Evolutionary conservation across 2,329 filamentous ascomycete species (phyloP).

Genomic region (Beauveria bassiana): DNA sequence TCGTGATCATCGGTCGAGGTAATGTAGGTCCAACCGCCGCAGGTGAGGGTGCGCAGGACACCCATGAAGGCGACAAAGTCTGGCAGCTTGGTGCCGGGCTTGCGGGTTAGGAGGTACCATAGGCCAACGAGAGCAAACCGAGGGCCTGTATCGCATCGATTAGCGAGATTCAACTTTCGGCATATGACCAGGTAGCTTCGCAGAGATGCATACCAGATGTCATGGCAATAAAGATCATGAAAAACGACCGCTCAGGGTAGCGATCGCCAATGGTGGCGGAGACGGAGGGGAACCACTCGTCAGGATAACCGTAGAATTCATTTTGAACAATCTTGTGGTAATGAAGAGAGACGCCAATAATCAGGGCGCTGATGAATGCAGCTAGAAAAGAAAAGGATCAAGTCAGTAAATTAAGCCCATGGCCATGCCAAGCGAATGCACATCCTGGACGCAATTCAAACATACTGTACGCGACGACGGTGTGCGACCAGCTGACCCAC

Average conservation of each 20-base stretch:
- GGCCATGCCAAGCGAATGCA: neutral
- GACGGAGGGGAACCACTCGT: conserved; percentile 96
- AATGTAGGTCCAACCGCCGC: conserved; percentile 96
- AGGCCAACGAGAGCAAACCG: conserved; percentile 84
- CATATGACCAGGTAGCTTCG: neutral
- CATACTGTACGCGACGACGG: conserved; percentile 70
- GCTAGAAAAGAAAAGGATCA: conserved; percentile 34
- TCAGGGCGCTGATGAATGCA: conserved; percentile 79
- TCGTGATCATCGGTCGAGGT: conserved; percentile 97
- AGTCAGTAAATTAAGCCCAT: neutral
- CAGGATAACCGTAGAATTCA: conserved; percentile 86
- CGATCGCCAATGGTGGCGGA: conserved; percentile 95
- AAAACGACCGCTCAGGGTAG: conserved; percentile 93
- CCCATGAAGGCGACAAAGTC: conserved; percentile 75
- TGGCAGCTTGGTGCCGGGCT: conserved; percentile 66
- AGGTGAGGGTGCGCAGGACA: conserved; percentile 82
- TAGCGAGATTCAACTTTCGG: neutral
- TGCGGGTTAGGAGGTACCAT: conserved; percentile 83
- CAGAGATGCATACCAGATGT: conserved; percentile 62
- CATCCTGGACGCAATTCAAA: conserved; percentile 15
- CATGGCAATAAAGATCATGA: conserved; percentile 94
- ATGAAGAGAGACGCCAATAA: conserved; percentile 75
- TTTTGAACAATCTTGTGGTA: conserved; percentile 98
- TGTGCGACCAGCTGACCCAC: conserved; percentile 89
- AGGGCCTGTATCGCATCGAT: conserved; percentile 52